Percentiles rank a stretch among this genome's conserved stretches.
Conservation (phyloP, 257 asterid species). For the Solanum verrucosum region DNA sequence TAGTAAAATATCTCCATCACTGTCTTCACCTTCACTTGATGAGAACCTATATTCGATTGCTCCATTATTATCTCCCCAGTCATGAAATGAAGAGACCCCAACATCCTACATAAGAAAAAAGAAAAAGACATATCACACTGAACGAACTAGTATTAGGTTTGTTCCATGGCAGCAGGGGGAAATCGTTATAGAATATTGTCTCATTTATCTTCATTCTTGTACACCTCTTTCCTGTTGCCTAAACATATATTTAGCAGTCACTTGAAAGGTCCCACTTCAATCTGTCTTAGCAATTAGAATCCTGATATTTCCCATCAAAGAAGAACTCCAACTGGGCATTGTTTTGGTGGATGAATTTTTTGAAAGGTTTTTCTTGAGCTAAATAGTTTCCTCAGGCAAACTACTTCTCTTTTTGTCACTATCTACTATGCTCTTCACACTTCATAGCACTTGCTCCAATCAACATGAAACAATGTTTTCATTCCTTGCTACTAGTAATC, state of each 20-base stretch:
- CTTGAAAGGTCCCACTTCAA: neutral
- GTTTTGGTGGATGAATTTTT: neutral
- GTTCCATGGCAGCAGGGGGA: neutral
- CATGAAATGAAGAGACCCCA: conserved; percentile 41
- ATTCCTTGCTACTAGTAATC: neutral
- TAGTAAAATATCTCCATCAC: conserved; percentile 63
- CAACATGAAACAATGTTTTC: neutral
- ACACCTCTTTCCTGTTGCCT: neutral
- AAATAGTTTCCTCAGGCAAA: neutral
- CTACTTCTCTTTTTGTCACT: neutral
- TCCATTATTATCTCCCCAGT: conserved; percentile 46
- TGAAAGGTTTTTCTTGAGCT: neutral
- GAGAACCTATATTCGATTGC: conserved; percentile 33
- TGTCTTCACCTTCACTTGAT: conserved; percentile 85
- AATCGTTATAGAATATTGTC: neutral
- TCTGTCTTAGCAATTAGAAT: neutral
- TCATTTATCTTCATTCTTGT: neutral
- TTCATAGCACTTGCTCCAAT: neutral
- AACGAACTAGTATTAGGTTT: neutral
- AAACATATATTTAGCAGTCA: neutral
- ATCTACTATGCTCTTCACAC: neutral
- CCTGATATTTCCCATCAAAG: neutral
- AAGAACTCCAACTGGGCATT: neutral
- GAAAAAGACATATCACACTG: neutral
- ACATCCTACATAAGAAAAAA: conserved; percentile 31